Conservation (phyloP, 2,329 filamentous ascomycete species). For the Aspergillus felis region DNA sequence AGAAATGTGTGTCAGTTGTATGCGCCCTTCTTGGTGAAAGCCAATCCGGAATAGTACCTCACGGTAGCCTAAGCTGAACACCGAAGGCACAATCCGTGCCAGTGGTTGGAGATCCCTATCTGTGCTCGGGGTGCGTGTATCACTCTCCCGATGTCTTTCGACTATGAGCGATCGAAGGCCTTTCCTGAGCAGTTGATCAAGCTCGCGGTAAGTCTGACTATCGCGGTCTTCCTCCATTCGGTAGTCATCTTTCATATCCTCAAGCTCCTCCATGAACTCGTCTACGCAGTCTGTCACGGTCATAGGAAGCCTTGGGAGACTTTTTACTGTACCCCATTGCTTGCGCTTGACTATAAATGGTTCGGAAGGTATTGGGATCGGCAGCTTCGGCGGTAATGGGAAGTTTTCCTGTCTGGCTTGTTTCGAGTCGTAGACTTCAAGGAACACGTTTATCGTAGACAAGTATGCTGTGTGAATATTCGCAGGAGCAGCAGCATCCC, state of each 20-base stretch:
- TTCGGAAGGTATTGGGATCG: neutral
- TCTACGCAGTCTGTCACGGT: neutral
- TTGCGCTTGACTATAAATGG: neutral
- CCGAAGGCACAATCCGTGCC: slow-evolving; percentile 22
- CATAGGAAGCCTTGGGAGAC: neutral
- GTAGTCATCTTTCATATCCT: neutral
- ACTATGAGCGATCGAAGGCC: slow-evolving; percentile 22
- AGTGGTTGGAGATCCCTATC: slow-evolving; percentile 15
- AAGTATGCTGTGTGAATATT: slow-evolving; percentile 14
- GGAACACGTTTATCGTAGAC: slow-evolving; percentile 16
- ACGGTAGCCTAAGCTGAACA: slow-evolving; percentile 29
- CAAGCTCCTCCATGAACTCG: neutral
- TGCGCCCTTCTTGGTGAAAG: neutral
- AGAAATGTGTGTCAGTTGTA: neutral
- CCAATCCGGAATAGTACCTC: slow-evolving; percentile 20
- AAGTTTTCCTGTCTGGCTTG: neutral
- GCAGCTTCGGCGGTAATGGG: neutral
- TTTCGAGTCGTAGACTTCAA: slow-evolving; percentile 11
- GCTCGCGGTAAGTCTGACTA: neutral
- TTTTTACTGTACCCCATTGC: neutral
- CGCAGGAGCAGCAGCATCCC: slow-evolving; percentile 14
- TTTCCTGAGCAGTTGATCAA: slow-evolving; percentile 22
- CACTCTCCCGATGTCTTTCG: neutral
- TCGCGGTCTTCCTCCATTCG: neutral
- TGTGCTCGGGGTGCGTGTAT: neutral